phyloP scores from a whole-genome alignment of 257 asterid species.

The Gentiana dahurica region DNA sequence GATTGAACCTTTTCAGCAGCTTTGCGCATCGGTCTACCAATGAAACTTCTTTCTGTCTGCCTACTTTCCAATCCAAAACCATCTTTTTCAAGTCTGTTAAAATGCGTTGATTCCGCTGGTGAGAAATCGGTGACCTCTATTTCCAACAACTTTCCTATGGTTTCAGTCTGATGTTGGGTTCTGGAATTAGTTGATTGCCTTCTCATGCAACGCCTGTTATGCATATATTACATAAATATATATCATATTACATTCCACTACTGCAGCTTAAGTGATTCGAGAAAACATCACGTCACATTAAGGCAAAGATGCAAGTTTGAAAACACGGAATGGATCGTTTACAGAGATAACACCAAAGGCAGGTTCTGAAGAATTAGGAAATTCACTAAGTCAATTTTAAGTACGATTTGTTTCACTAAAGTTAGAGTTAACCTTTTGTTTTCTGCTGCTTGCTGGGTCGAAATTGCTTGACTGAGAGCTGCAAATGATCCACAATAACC shows the following conservation, averaged over 20 bases:
- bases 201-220: conserved; percentile 55
- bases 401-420: not conserved
- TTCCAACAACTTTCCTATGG: conserved; percentile 39
- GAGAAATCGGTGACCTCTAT: conserved; percentile 30
- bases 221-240: no score
- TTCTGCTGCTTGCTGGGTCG: conserved; percentile 31
- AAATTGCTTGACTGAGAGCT: conserved; percentile 53
- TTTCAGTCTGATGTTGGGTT: conserved; percentile 31
- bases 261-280: no score
- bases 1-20: conserved; percentile 71
- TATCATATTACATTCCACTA: no score
- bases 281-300: no score
- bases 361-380: no score
- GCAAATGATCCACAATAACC: conserved; percentile 15
- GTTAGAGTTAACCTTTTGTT: conserved; percentile 49
- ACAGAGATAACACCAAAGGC: no score
- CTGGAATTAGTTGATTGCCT: conserved; percentile 40
- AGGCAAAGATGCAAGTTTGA: no score
- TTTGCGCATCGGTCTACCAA: conserved; percentile 51
- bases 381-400: no score
- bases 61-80: conserved; percentile 14
- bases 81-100: conserved; percentile 3
- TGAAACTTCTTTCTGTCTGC: conserved; percentile 36
- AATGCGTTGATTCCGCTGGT: conserved; percentile 12
- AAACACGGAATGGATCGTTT: no score